Conservation (phyloP, 768 basidiomycete species). For the Mycena epipterygia region DNA sequence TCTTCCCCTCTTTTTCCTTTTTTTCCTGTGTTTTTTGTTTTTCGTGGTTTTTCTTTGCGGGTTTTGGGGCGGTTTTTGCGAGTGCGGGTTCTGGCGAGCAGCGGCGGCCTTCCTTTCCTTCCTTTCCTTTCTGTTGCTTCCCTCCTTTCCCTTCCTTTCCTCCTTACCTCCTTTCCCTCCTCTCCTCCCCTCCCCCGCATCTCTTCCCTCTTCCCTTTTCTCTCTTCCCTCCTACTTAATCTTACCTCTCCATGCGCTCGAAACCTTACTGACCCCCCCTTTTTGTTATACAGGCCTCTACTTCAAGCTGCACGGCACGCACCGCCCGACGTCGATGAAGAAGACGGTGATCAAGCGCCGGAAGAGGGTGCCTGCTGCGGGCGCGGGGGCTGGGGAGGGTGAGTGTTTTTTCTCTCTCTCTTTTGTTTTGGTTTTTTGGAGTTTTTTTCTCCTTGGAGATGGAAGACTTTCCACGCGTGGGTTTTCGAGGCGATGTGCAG, state of each 20-base stretch:
- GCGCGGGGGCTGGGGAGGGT: conserved; percentile 49
- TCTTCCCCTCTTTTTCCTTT: neutral
- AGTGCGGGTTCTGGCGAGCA: too few relatives aligned
- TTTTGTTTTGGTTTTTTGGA: too few relatives aligned
- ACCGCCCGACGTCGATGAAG: conserved; percentile 98
- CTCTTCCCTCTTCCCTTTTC: neutral
- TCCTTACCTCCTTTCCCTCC: neutral
- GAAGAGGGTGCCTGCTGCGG: conserved; percentile 96
- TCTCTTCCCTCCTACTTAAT: neutral
- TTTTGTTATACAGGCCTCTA: conserved; percentile 79
- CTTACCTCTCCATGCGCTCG: neutral
- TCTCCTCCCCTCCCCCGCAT: neutral
- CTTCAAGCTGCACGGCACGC: conserved; percentile 97
- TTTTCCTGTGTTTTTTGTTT: neutral
- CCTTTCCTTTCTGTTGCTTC: neutral
- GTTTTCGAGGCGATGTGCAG: too few relatives aligned
- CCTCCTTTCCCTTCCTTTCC: conserved; percentile 17
- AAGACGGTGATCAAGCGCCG: conserved; percentile 98
- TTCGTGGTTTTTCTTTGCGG: neutral
- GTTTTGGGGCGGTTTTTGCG: too few relatives aligned
- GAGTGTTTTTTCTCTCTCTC: too few relatives aligned
- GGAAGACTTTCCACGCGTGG: too few relatives aligned
- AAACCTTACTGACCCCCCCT: conserved; percentile 1
- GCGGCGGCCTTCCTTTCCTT: too few relatives aligned
- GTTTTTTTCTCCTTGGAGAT: too few relatives aligned